Conservation (phyloP, 805 yeast genomes). For the Lipomyces japonicus region DNA sequence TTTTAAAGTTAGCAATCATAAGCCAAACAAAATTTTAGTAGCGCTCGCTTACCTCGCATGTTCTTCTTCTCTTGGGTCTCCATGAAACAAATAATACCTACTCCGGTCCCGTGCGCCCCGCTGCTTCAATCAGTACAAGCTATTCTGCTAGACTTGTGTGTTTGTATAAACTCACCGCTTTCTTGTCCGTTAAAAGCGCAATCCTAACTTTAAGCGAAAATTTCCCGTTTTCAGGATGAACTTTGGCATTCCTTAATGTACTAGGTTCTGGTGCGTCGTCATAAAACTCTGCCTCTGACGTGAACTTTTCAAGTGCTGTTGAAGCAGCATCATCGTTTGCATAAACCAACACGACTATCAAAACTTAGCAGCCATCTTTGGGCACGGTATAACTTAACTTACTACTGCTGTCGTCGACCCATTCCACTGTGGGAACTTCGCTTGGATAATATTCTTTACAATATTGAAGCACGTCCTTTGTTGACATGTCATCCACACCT, state of each 20-base stretch:
- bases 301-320: slow-evolving; percentile 28
- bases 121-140: slow-evolving; percentile 3
- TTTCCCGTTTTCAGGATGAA: slow-evolving; percentile 33
- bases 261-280: slow-evolving; percentile 22
- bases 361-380: not conserved
- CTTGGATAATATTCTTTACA: slow-evolving; percentile 47
- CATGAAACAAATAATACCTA: slow-evolving; percentile 58
- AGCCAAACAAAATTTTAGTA: too few species aligned
- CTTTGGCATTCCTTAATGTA: slow-evolving; percentile 34
- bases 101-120: slow-evolving; percentile 54
- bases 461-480: slow-evolving; percentile 52
- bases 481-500: slow-evolving; percentile 60
- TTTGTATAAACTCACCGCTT: slow-evolving; percentile 15
- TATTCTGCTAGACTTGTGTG: not conserved
- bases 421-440: slow-evolving; percentile 41
- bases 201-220: slow-evolving; percentile 10
- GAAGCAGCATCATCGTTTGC: slow-evolving; percentile 31
- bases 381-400: not conserved
- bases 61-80: slow-evolving; percentile 51
- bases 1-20: not conserved
- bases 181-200: slow-evolving; percentile 18
- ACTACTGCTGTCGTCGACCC: slow-evolving; percentile 57
- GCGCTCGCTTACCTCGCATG: not conserved
- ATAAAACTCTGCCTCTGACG: slow-evolving; percentile 30
- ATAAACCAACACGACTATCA: slow-evolving; percentile 46